Evolutionary conservation across 1,139 yeast genomes (phyloP), one percentile per base, ranked within the genome.

Genomic region (Williopsis jadinii): DNA sequence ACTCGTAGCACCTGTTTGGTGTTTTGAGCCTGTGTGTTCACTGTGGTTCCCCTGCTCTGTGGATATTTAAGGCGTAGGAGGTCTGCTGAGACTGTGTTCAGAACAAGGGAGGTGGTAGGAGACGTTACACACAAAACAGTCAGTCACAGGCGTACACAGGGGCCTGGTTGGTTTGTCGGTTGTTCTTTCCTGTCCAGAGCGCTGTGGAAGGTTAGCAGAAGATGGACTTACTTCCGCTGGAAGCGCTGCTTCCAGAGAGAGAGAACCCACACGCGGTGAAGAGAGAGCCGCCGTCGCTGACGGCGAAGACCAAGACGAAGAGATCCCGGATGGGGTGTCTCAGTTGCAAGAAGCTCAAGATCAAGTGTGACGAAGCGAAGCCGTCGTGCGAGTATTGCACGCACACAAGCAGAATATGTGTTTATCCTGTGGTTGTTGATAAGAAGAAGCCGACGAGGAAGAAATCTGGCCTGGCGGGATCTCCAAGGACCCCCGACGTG

Each of bases 291-390:
- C 30, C 30, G 15, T 8, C 30, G 9, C 13, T 9, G 4, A 26
- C 10, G 27, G 30, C 15, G 2, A 11, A 5, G 30, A 11, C 33
- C 6, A 38, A 31, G 24, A 10, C 30, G 24, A 59, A 55, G 14
- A 53, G 71, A 40, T 65, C 70, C 14, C 55, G 73, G 37, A 61
- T 53, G 28, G 86, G 87, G 1, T 86, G 95, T 55, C 80, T 77
- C 47, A 67, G 71, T 40, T 85, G 95, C 59, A 80, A 84, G 53
- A 66, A 71, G 49, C 65, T 77, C 43, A 84, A 84, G 59, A 75
- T 81, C 41, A 83, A 83, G 56, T 86, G 95, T 56, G 80, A 81
- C 54, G 95, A 86, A 50, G 56, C 42, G 11, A 74, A 75, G 46
- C 95, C 95, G 0, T 47, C 56, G 0, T 85, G 95, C 55, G 64